Base-by-base conservation (phyloP, 495 filamentous ascomycete genomes). In the Monascus purpureus region DNA sequence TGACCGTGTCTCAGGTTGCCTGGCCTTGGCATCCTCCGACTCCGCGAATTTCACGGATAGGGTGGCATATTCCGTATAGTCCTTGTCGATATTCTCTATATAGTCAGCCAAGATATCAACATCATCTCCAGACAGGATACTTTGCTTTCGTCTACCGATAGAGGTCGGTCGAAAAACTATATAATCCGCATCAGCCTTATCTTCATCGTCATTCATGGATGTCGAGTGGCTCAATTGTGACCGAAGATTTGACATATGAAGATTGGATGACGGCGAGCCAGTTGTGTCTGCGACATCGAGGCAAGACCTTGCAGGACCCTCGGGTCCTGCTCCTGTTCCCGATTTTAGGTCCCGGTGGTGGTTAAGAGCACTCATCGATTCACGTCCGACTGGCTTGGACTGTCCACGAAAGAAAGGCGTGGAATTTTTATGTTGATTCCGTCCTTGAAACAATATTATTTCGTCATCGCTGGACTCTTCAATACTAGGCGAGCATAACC, bases 31-130 rank as follows among this genome's bases (percentile, higher is more conserved):
- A n/a, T 28, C 25, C 4, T 28, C 25, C 4, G 25, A 11, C 4
- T 28, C 25, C 5, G 25, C 4, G 25, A 26, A 6, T 8, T 37
- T 28, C 16, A 35, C 17, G 15, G 34, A 30, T 1, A 24, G 34
- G n/a, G 19, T 25, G 17, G 35, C 11, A 14, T 49, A 45, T 17
- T 59, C 46, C 16, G 46, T 43, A 20, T 59, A 50, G 6, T 57
- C 45, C 4, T 42, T 38, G 17, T 57, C 49, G 12, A 86, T 73
- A 45, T 92, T 86, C 35, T 69, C 72, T 33, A 86, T 77, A 41
- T 92, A 90, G 45, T 93, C 85, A 2, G 69, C 70, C 13, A 82
- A 28, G 2, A 74, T 59, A 0, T 67, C 75, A 20, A 73, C 62
- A 8, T 81, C 70, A 22, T 47, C 43, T 14, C 41, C 41, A 13